A percentile compares a stretch with the other conserved stretches of the same genome.
phyloP scores from a whole-genome alignment of 106 monocot genomes.

The Narthecium ossifragum region DNA sequence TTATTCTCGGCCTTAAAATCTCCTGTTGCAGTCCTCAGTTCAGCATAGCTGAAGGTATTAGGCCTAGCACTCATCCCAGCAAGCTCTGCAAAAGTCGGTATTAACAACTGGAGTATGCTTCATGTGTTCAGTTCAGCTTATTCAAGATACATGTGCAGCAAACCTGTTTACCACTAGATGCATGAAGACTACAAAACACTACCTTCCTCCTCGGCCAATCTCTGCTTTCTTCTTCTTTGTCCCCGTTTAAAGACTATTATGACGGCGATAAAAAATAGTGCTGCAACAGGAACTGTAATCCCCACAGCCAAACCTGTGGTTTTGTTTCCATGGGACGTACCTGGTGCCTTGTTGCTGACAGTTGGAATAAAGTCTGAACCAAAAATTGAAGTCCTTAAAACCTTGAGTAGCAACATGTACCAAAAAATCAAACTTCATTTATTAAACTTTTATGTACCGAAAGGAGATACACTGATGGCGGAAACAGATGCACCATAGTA shows the following conservation, averaged over 20 bases:
- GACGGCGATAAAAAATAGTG: constrained; percentile 16
- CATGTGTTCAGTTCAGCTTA: neutral
- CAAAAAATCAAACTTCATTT: no score
- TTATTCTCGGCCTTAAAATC: constrained; percentile 51
- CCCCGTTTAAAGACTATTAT: constrained; percentile 26
- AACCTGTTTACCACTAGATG: neutral
- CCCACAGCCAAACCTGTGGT: constrained; percentile 44
- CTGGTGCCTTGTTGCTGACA: constrained; percentile 42
- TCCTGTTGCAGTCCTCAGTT: constrained; percentile 53
- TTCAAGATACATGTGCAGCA: neutral
- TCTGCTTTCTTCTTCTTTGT: constrained; percentile 23
- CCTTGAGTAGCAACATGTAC: no score
- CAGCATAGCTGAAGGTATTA: constrained; percentile 51
- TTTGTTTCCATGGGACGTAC: constrained; percentile 19
- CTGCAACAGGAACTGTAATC: constrained; percentile 29
- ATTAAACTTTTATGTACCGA: no score
- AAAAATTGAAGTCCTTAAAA: no score
- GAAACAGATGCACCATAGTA: constrained; percentile 35
- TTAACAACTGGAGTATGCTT: neutral
- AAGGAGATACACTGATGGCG: constrained; percentile 6
- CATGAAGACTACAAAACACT: neutral
- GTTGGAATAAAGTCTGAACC: constrained; percentile 56
- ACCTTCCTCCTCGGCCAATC: constrained; percentile 38
- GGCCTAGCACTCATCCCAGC: constrained; percentile 27
- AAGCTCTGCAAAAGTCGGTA: constrained; percentile 27